Evolutionary conservation across 148 eudicot species (phyloP), one percentile per base, ranked within the genome.

Genomic region (Persicaria maculosa): DNA sequence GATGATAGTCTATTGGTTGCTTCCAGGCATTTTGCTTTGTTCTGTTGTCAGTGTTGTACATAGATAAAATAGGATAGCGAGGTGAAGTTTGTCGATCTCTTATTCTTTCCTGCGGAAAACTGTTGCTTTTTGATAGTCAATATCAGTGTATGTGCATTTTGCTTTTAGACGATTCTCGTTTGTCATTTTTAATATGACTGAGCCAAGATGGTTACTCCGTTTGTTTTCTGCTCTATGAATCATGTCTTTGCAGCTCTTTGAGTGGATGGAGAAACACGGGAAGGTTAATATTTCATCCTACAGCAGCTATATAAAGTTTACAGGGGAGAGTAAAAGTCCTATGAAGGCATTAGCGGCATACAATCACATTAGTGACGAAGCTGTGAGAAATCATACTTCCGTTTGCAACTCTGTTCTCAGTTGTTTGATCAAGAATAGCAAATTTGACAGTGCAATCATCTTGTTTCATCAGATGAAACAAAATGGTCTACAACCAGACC

Each of bases 401-500:
- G 78, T 93, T 50, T 93, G 98, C 83, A 93, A 93, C 81, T 83
- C 98, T 47, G 78, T 89, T 74, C 92, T 93, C 77, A 76, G 89
- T 77, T 91, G 89, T 85, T 78, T 93, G 79, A 79, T 86, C 54
- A 88, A 82, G 76, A 83, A 75, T 79, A 83, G 81, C 47, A 91
- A 84, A 72, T 83, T 86, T 68, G 88, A 86, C 44, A 76, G 81
- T 71, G 82, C 86, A 78, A 55, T 88, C 50, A 82, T 67, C 74
- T 79, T 89, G 74, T 93, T 93, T 83, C 69, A 82, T 79, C 92
- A 84, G 86, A 91, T 93, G 98, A 91, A 91, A 83, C 92, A 77
- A 84, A 86, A 82, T 78, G 94, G 98, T 73, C 81, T 93, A 72
- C 76, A 52, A 17, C 94, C 98, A 78, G 98, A 93, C 82, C 85